Base-by-base conservation (phyloP, 345 rosid genomes). In the Jatropha curcas region DNA sequence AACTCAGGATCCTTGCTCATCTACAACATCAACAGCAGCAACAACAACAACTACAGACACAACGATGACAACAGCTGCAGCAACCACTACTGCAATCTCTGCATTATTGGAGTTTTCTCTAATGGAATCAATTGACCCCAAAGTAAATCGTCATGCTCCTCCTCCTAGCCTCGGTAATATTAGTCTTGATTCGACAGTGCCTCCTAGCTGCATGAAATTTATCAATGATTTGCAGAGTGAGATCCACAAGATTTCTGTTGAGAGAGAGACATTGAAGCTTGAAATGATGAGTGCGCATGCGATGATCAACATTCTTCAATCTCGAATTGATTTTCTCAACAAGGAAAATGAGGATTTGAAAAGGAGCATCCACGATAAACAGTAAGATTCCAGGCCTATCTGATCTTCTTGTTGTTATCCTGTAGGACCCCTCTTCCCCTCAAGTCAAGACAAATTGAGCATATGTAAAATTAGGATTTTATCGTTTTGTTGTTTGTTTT, bases 251-350 rank as follows among this genome's bases (percentile, higher is more conserved):
- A 82, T 88, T 68, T 84, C 97, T 6, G 88, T 87, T 5, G 97
- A 90, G 76, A 85, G 83, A 75, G 97, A 87, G 84, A 78, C 91
- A 0, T 56, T 90, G 80, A 90, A 82, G 81, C 88, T 92, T 28
- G 92, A 92, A 74, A 83, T 90, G 92, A 81, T 94, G 90, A 87
- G 91, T 69, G 91, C 91, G 33, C 90, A 88, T 43, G 84, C 97
- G 14, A 89, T 88, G 94, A 86, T 90, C 62, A 89, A 84, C 77
- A 85, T 88, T 75, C 97, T 92, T 60, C 93, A 88, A 60, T 82
- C 95, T 0, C 84, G 86, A 70, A 77, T 90, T 19, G 95, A 89
- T 62, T 74, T 55, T 5, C 78, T 94, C 74, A 82, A 62, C 76
- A 83, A 80, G 76, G 98, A 94, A 74, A 94, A 92, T 7, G 88